Base-by-base conservation (phyloP, 345 rosid species). In the Eutrema yunnanense region DNA sequence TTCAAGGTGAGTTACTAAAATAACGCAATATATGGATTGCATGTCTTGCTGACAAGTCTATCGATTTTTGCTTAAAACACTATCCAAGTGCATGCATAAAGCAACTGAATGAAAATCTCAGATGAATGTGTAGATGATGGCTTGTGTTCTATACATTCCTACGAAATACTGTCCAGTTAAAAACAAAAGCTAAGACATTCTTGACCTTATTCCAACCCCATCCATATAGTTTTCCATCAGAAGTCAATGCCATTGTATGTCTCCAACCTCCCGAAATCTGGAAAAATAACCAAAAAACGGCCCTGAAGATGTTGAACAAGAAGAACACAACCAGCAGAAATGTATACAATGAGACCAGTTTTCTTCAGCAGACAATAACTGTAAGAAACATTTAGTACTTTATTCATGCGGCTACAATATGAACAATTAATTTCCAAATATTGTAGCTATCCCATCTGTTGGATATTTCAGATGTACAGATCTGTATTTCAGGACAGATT, bases 201-300 rank as follows among this genome's bases (percentile, higher is more conserved):
- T 38, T 60, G 71, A 95, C 99, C 97, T 95, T 95, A 81, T 95
- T 95, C 97, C 97, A 95, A 62, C 99, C 99, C 99, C 96, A 95
- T 59, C 99, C 99, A 81, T 86, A 92, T 37, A 95, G 88, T 73
- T 85, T 88, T 79, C 99, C 99, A 59, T 83, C 86, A 37, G 90
- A 81, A 34, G 97, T 77, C 72, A 88, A 78, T 56, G 99, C 97
- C 99, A 95, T 89, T 32, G 97, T 88, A 82, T 92, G 99, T 76
- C 99, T 91, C 97, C 97, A 95, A 66, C 97, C 99, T 77, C 99
- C 97, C 8, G 99, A 88, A 68, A 95, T 81, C 97, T 95, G 84
- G 41, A 64, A 59, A 69, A 27, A 11, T 5, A 76, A 59, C 10
- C 38, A 47, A 74, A 60, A 64, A 32, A 71, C 26, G 49, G 16